These are phyloP conservation scores for Parathielavia appendiculata DNA, from an alignment of 495 filamentous ascomycete species.

Conservation along the genomic window DNA sequence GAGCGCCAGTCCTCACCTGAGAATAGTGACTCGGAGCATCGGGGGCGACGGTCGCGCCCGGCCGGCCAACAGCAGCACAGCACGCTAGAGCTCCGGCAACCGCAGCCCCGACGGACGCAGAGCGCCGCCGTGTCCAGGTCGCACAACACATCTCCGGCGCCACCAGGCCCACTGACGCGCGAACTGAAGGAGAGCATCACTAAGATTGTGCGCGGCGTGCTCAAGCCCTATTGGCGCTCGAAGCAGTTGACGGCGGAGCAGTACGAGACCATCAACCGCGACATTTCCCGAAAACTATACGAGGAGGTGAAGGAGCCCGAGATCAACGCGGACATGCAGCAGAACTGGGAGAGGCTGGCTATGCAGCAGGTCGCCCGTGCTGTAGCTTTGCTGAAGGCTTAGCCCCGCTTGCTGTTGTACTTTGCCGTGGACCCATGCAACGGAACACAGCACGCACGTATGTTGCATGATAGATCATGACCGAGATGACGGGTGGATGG, in stretches of 20 bases:
- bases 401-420: neutral
- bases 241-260: conserved; percentile 71
- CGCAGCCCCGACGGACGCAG: conserved; percentile 42
- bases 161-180: conserved; percentile 51
- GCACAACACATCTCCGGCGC: conserved; percentile 52
- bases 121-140: conserved; percentile 39
- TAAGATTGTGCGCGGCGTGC: conserved; percentile 67
- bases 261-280: conserved; percentile 82
- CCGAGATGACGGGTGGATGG: conserved; percentile 2
- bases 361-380: conserved; percentile 69
- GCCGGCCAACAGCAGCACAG: conserved; percentile 10
- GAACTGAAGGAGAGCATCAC: conserved; percentile 77
- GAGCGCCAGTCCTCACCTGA: conserved; percentile 35
- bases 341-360: conserved; percentile 64
- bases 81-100: conserved; percentile 45
- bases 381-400: conserved; percentile 43
- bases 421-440: neutral
- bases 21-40: conserved; percentile 43
- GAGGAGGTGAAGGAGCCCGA: conserved; percentile 62
- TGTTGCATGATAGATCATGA: conserved; percentile 6
- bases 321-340: conserved; percentile 50
- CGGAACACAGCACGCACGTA: neutral
- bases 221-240: conserved; percentile 70
- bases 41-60: conserved; percentile 15
- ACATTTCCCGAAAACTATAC: conserved; percentile 78